These are phyloP conservation scores for Stereum hirsutum DNA, from an alignment of 1,284 basidiomycete genomes.

Conservation along the genomic window DNA sequence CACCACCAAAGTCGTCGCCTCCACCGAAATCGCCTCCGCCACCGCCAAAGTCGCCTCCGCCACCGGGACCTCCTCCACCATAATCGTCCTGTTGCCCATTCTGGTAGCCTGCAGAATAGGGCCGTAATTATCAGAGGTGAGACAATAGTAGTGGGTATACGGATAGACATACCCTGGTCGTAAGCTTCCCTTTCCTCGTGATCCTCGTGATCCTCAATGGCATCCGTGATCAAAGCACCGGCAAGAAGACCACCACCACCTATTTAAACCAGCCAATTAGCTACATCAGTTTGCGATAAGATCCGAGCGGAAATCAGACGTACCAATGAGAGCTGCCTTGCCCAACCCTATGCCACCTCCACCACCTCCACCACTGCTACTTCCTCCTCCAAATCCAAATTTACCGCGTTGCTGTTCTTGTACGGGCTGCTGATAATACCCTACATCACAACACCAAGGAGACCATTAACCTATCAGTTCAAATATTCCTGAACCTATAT, in stretches of 20 bases:
- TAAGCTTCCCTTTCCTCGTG: slow-evolving; percentile 26
- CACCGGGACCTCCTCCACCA: slow-evolving; percentile 9
- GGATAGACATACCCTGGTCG: slow-evolving; percentile 13
- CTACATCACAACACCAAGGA: slow-evolving; percentile 15
- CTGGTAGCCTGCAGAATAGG: slow-evolving; percentile 13
- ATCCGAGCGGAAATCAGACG: slow-evolving; percentile 9
- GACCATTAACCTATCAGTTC: no score
- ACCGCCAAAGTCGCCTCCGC: slow-evolving; percentile 11
- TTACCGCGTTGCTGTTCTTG: slow-evolving; percentile 18
- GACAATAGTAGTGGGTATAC: background rate
- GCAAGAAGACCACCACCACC: slow-evolving; percentile 53
- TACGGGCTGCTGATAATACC: slow-evolving; percentile 21
- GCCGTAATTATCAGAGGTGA: slow-evolving; percentile 7
- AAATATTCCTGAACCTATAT: no score
- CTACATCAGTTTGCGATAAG: background rate
- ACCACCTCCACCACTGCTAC: slow-evolving; percentile 25
- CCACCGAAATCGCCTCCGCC: slow-evolving; percentile 1
- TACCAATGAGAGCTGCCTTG: slow-evolving; percentile 29
- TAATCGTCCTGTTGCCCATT: slow-evolving; percentile 14
- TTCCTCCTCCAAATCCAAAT: no score
- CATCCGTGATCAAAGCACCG: slow-evolving; percentile 43
- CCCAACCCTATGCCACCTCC: slow-evolving; percentile 34
- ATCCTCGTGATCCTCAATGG: slow-evolving; percentile 35
- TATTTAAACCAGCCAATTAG: slow-evolving; percentile 12
- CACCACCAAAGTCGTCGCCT: background rate